Evolutionary conservation across 495 filamentous ascomycete genomes (phyloP).

Genomic region (Geopyxis carbonaria): DNA sequence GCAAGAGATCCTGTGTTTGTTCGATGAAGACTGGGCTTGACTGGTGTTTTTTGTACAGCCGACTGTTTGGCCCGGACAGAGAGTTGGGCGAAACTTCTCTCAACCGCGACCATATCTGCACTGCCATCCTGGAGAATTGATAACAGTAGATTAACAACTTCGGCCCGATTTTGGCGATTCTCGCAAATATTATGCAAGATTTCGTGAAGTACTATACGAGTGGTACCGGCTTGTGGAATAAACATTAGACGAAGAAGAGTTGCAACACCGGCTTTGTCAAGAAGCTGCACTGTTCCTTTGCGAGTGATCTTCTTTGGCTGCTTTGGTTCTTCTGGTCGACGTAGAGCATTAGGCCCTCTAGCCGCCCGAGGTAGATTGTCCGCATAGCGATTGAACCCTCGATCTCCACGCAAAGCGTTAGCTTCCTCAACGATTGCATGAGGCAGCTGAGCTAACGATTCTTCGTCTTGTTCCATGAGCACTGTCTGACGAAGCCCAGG

Average conservation of each 20-base stretch:
- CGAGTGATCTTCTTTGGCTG: slow-evolving; percentile 49
- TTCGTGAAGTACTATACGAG: slow-evolving; percentile 61
- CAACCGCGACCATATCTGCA: slow-evolving; percentile 77
- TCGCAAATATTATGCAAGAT: slow-evolving; percentile 79
- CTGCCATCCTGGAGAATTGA: slow-evolving; percentile 96
- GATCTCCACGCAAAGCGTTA: slow-evolving; percentile 47
- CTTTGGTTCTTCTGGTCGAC: slow-evolving; percentile 28
- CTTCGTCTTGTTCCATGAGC: slow-evolving; percentile 79
- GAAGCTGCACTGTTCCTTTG: slow-evolving; percentile 76
- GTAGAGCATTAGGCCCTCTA: slow-evolving; percentile 26
- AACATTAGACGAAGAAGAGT: slow-evolving; percentile 95
- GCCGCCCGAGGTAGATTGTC: slow-evolving; percentile 36
- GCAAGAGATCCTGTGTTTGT: slow-evolving; percentile 36
- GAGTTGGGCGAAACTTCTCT: slow-evolving; percentile 83
- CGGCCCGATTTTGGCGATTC: slow-evolving; percentile 82
- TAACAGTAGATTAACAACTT: slow-evolving; percentile 84
- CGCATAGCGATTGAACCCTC: slow-evolving; percentile 39
- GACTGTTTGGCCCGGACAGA: slow-evolving; percentile 75
- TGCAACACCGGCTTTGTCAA: slow-evolving; percentile 88
- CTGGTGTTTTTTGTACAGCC: slow-evolving; percentile 52
- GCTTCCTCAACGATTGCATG: slow-evolving; percentile 74
- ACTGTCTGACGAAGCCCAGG: slow-evolving; percentile 70
- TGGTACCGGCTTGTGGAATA: slow-evolving; percentile 69
- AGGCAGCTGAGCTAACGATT: slow-evolving; percentile 68
- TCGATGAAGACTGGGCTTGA: slow-evolving; percentile 26